These are phyloP conservation scores for Monascus purpureus DNA, from an alignment of 495 filamentous ascomycete genomes.

Conservation along the genomic window DNA sequence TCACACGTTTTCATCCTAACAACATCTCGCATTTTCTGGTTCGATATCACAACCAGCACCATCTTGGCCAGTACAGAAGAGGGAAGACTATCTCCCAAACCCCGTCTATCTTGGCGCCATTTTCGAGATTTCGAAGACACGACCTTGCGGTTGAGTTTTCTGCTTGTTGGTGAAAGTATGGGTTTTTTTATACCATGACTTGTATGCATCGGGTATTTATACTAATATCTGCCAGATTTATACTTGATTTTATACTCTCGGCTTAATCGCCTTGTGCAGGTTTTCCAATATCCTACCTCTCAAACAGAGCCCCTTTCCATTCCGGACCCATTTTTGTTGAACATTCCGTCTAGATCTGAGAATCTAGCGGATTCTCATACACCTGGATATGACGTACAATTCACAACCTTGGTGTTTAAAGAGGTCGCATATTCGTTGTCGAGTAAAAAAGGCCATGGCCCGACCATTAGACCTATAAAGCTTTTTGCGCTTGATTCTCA, in stretches of 20 bases:
- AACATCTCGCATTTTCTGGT: conserved; percentile 28
- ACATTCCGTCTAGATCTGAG: conserved; percentile 12
- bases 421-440: conserved; percentile 14
- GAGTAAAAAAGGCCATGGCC: conserved; percentile 7
- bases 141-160: conserved; percentile 22
- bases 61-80: conserved; percentile 2
- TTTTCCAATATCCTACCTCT: conserved; percentile 19
- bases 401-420: conserved; percentile 23
- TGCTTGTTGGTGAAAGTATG: conserved; percentile 20
- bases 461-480: conserved; percentile 18
- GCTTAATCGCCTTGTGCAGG: conserved; percentile 20
- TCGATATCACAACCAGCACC: conserved; percentile 12
- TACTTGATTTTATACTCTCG: conserved; percentile 32
- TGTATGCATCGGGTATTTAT: neutral
- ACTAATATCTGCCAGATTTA: conserved; percentile 10
- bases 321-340: conserved; percentile 28
- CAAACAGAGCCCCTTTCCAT: conserved; percentile 8
- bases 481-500: conserved; percentile 22
- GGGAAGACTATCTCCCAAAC: conserved; percentile 6
- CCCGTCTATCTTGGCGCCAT: conserved; percentile 29
- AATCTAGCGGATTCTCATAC: conserved; percentile 2
- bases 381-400: conserved; percentile 2
- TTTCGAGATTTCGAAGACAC: conserved; percentile 31
- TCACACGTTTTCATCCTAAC: conserved; percentile 45
- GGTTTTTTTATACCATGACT: neutral